Conservation (phyloP, 257 asterid genomes). For the Mentha longifolia region DNA sequence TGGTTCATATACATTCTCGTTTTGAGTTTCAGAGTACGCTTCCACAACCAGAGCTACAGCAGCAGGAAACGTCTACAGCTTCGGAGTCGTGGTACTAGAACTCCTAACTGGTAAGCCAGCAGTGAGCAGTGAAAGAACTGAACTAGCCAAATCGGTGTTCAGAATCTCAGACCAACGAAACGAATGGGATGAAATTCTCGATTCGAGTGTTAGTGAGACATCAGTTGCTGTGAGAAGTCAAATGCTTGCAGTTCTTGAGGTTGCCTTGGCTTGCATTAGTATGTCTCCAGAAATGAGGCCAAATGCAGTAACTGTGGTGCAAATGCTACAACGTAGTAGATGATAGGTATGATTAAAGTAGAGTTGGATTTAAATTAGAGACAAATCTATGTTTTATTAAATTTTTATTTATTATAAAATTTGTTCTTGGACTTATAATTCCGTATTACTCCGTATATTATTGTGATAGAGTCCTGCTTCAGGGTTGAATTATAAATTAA, state of each 20-base stretch:
- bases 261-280: conserved; percentile 72
- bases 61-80: conserved; percentile 86
- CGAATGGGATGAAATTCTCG: conserved; percentile 49
- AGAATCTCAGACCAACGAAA: conserved; percentile 56
- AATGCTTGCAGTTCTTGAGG: conserved; percentile 76
- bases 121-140: conserved; percentile 67
- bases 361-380: no score
- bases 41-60: conserved; percentile 83
- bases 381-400: no score
- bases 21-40: conserved; percentile 67
- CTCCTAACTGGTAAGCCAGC: conserved; percentile 79
- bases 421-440: no score
- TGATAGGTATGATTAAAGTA: neutral
- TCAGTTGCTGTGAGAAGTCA: conserved; percentile 10
- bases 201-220: conserved; percentile 38
- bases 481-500: no score
- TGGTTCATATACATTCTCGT: neutral
- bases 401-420: no score
- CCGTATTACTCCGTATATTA: no score
- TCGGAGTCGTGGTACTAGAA: conserved; percentile 76
- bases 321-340: conserved; percentile 71
- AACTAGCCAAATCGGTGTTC: conserved; percentile 66
- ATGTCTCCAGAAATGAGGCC: conserved; percentile 74
- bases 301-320: conserved; percentile 63
- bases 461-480: no score